These are phyloP conservation scores for Aureobasidium sp. DNA, from an alignment of 2,329 filamentous ascomycete genomes.

Conservation along the genomic window DNA sequence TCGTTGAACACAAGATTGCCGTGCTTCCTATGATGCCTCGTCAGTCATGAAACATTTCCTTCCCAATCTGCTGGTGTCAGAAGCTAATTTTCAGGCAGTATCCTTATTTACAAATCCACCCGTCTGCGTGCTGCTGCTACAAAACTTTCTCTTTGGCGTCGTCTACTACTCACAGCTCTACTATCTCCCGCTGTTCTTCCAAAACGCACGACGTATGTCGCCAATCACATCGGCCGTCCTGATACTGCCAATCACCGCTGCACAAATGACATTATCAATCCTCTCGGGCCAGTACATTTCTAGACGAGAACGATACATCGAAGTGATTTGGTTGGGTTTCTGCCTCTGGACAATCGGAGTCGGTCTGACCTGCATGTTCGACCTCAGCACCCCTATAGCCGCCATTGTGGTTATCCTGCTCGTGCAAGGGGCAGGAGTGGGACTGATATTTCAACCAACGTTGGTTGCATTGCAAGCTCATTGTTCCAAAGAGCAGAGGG, in stretches of 20 bases:
- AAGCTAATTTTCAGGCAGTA: not conserved
- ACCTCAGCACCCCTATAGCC: slow-evolving; percentile 48
- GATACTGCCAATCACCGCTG: slow-evolving; percentile 55
- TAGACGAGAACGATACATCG: slow-evolving; percentile 61
- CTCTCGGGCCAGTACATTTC: slow-evolving; percentile 66
- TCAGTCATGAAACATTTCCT: not conserved
- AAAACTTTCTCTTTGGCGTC: slow-evolving; percentile 1
- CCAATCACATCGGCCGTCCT: slow-evolving; percentile 58
- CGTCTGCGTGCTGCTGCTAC: not conserved
- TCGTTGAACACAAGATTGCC: slow-evolving; percentile 63
- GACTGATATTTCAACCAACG: slow-evolving; percentile 58
- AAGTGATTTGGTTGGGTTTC: slow-evolving; percentile 61
- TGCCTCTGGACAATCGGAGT: slow-evolving; percentile 57
- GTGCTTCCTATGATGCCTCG: slow-evolving; percentile 57
- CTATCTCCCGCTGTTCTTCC: slow-evolving; percentile 68
- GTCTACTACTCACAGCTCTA: slow-evolving; percentile 32
- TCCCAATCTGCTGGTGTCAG: not conserved
- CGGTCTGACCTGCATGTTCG: slow-evolving; percentile 59
- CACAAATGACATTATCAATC: slow-evolving; percentile 53
- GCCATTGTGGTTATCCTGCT: slow-evolving; percentile 58
- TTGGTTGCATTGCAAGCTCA: slow-evolving; percentile 59
- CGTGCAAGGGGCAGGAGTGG: slow-evolving; percentile 60
- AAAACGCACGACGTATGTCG: slow-evolving; percentile 58
- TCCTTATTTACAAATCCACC: not conserved
- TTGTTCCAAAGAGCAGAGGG: slow-evolving; percentile 61